phyloP scores from a whole-genome alignment of 352 stramenopile genomes.

The Pythium coloratum region DNA sequence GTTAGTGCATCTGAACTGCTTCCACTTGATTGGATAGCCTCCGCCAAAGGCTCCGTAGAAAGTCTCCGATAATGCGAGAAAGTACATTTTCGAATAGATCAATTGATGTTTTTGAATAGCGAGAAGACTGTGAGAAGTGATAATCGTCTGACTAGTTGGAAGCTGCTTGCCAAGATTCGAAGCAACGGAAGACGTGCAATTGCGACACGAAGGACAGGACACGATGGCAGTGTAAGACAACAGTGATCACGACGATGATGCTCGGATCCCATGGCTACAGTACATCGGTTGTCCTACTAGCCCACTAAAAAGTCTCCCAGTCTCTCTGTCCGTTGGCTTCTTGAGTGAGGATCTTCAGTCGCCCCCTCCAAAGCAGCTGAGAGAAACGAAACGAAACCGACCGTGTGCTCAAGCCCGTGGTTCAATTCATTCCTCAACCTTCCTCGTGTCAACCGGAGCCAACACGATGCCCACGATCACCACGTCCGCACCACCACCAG shows the following conservation, averaged over 20 bases:
- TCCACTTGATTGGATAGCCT: neutral
- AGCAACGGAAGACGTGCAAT: neutral
- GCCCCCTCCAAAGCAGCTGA: neutral
- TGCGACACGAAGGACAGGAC: constrained; percentile 7
- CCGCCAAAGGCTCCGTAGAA: neutral
- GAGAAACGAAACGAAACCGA: neutral
- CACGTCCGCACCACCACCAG: neutral
- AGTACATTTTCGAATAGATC: neutral
- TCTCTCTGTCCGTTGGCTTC: neutral
- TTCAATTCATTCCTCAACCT: neutral
- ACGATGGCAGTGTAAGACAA: neutral
- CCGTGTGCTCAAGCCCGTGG: neutral
- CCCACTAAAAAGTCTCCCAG: no score
- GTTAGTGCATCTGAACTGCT: neutral
- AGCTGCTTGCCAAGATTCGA: neutral
- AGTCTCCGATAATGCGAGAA: neutral
- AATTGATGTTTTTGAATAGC: neutral
- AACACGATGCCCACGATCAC: neutral
- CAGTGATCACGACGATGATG: constrained; percentile 8
- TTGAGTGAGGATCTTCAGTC: neutral
- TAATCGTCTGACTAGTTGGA: constrained; percentile 3
- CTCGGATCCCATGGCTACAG: neutral
- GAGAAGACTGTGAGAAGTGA: neutral
- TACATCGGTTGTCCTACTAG: no score
- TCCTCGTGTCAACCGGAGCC: neutral